Base-by-base conservation (phyloP, 768 basidiomycete species). In the Lentinula lateritia region DNA sequence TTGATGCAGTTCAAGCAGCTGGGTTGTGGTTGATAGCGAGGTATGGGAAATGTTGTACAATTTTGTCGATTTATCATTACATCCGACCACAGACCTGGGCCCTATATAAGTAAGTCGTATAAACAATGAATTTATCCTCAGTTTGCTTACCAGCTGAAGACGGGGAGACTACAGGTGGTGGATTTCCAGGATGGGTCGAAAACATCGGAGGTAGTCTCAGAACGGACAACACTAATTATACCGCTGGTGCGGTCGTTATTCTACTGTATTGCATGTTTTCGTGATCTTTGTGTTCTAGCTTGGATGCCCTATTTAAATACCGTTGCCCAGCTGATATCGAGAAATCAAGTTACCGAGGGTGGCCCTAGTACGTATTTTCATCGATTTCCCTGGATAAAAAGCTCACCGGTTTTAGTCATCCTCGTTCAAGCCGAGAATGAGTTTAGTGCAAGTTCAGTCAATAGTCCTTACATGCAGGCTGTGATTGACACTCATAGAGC, bases 181-280 rank as follows among this genome's bases (percentile, higher is more conserved):
- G 83, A 5, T 82, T 85, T 63, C 84, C 84, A 12, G 83, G 83
- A 5, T 84, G 83, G 83, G 80, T 82, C 38, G 82, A 80, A 7
- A 81, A 83, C 68, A 78, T 81, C 32, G 78, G 81, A 36, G 80
- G 80, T 18, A 67, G 71, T 43, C 74, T 83, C 59, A 74, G 82
- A 39, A 82, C 81, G 18, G 78, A 83, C 54, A 80, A 83, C 67
- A 63, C 77, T 6, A 75, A 73, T 55, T 85, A 82, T 66, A 74
- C 74, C 38, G 65, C 62, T 23, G 34, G 15, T 20, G 42, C 35
- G 12, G n/a, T 53, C 46, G 32, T 15, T 36, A 9, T 53, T 20
- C n/a, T 18, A 50, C 13, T 28, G 48, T 42, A 18, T 32, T 45
- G 2, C 13, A 16, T 10, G 12, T 39, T 45, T 43, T 36, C 35